Evolutionary conservation across 2,329 filamentous ascomycete genomes (phyloP).

Genomic region (Colletotrichum melonis): DNA sequence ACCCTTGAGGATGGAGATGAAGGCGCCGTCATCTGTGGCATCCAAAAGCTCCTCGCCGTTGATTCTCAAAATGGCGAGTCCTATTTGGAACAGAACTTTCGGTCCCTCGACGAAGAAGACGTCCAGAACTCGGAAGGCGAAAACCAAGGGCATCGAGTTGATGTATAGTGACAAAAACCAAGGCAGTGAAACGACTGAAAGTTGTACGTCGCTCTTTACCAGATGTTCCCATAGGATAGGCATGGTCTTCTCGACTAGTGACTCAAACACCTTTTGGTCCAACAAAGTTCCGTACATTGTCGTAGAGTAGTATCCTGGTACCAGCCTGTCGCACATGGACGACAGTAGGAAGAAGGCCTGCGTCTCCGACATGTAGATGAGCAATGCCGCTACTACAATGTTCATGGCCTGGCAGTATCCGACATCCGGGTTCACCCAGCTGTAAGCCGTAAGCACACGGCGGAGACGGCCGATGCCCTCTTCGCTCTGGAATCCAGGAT

Average conservation of each 20-base stretch:
- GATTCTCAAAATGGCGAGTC: conserved; percentile 94
- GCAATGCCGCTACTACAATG: conserved; percentile 95
- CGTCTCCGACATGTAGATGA: conserved; percentile 97
- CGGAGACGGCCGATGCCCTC: conserved; percentile 92
- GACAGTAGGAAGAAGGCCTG: conserved; percentile 97
- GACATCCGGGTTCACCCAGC: conserved; percentile 95
- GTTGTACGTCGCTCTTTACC: conserved; percentile 95
- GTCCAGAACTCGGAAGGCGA: conserved; percentile 95
- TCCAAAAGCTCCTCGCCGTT: conserved; percentile 97
- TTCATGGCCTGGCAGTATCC: conserved; percentile 99
- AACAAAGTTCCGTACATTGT: conserved; percentile 99
- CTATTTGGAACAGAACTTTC: conserved; percentile 97
- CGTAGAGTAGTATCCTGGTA: conserved; percentile 97
- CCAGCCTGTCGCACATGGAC: conserved; percentile 88
- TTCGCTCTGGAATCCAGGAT: conserved; percentile 95
- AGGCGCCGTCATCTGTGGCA: conserved; percentile 92
- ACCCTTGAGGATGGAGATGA: conserved; percentile 94
- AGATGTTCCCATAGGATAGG: conserved; percentile 98
- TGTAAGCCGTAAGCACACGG: conserved; percentile 94
- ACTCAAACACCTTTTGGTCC: conserved; percentile 97
- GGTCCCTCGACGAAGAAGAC: conserved; percentile 99
- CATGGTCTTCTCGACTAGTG: conserved; percentile 98
- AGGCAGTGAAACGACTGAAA: conserved; percentile 95
- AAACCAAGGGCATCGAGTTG: conserved; percentile 99
- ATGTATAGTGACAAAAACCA: conserved; percentile 99